Conservation (phyloP, 2,329 filamentous ascomycete species). For the Exophiala xenobiotica region DNA sequence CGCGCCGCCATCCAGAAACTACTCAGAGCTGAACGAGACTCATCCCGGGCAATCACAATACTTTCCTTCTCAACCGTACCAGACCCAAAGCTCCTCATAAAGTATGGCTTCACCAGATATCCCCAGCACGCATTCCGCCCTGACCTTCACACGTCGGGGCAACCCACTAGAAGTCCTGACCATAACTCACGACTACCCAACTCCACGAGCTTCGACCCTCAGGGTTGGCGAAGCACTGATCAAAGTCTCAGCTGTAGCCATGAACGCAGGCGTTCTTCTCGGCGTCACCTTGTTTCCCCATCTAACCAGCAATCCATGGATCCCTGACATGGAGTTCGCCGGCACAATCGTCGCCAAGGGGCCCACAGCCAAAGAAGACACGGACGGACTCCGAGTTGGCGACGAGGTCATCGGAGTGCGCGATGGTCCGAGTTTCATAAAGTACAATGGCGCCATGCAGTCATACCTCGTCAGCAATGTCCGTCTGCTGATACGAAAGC, state of each 20-base stretch:
- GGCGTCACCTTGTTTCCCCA: conserved; percentile 7
- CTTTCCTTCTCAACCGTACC: no score
- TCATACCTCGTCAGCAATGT: conserved; percentile 9
- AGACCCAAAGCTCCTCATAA: no score
- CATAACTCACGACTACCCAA: conserved; percentile 8
- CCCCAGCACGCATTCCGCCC: conserved; percentile 9
- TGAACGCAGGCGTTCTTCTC: conserved; percentile 1
- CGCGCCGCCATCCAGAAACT: no score
- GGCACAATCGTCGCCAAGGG: conserved; percentile 12
- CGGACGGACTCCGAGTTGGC: not conserved
- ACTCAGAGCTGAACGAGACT: no score
- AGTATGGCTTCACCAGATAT: not conserved
- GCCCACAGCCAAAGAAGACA: not conserved
- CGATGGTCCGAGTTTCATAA: not conserved
- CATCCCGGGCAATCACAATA: no score
- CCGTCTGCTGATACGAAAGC: conserved; percentile 1
- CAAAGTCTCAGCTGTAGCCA: conserved; percentile 12
- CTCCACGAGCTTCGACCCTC: conserved; percentile 2
- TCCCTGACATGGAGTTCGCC: conserved; percentile 12
- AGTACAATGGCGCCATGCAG: conserved; percentile 13
- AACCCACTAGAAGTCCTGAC: conserved; percentile 12
- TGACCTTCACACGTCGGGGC: conserved; percentile 9
- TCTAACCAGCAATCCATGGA: conserved; percentile 14
- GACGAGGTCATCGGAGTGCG: conserved; percentile 13
- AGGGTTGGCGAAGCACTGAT: conserved; percentile 8